Evolutionary conservation across 495 filamentous ascomycete species (phyloP), one percentile per base, ranked within the genome.

Genomic region (Hyaloscypha finlandica): DNA sequence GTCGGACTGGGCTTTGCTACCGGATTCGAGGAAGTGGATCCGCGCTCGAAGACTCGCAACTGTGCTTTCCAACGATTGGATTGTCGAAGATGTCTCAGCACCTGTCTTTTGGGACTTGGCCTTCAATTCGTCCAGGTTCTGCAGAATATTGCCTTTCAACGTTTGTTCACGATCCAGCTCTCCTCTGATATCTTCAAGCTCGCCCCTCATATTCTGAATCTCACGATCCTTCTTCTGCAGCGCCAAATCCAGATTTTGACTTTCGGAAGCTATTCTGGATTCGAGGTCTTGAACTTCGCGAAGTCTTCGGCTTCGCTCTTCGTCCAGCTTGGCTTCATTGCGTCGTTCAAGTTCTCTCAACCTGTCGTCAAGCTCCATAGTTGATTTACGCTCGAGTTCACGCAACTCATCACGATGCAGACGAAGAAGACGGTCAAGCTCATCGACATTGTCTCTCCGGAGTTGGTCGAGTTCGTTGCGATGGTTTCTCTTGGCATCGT

Each of bases 1-100:
- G 66, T 91, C 81, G 5, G 90, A 92, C 74, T 97, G 92, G 37
- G 92, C 88, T 75, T 96, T 91, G 70, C 88, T 89, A 66, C 92
- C 91, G 14, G 90, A 92, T 77, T 97, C 92, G 22, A 97, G 85
- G 73, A 94, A 93, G 64, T 95, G 89, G 63, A 95, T 91, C 55
- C 91, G 88, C 5, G 89, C 89, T 67, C 88, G 87, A 48, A 96
- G 84, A 11, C 89, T 89, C 57, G 88, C 86, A 45, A 89, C 88
- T 5, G 89, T 86, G 2, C 87, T 88, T 66, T 97, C 93, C 22
- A 97, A 76, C 0, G 83, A 84, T 39, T 88, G 77, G 59, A 83
- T 84, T n/a, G 86, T 87, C 33, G 82, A 82, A 39, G 86, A 83
- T 48, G 84, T 81, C 25, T 90, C 88, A 30, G 86, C 79, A n/a